phyloP scores from a whole-genome alignment of 2,329 filamentous ascomycete species.

The Paecilomyces variotii region DNA sequence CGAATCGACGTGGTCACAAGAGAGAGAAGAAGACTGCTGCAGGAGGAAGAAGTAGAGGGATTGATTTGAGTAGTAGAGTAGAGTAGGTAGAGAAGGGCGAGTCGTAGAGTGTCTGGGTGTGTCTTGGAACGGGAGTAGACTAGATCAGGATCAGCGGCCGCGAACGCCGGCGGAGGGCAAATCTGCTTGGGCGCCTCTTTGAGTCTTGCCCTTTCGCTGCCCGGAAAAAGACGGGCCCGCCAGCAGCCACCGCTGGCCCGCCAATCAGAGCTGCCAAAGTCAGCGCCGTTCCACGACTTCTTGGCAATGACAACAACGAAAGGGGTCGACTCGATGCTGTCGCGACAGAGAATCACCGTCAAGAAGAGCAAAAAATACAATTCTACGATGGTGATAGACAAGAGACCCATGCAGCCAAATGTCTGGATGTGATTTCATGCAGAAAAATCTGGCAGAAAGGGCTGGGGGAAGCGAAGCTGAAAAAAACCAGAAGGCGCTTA shows the following conservation, averaged over 20 bases:
- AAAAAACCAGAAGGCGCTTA: not conserved
- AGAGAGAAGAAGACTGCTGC: slow-evolving; percentile 3
- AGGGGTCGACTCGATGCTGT: not conserved
- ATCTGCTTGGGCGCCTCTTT: not conserved
- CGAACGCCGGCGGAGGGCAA: not conserved
- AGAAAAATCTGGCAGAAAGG: not conserved
- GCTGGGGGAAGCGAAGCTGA: not conserved
- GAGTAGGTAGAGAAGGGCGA: not conserved
- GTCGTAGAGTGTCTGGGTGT: not conserved
- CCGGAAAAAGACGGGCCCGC: slow-evolving; percentile 10
- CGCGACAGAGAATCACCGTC: not conserved
- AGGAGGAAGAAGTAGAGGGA: not conserved
- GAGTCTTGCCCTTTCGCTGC: not conserved
- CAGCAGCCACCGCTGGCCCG: not conserved
- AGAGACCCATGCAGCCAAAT: no score
- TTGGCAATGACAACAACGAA: not conserved
- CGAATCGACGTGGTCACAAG: slow-evolving; percentile 2
- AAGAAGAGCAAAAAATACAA: not conserved
- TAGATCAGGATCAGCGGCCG: not conserved
- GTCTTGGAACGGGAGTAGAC: not conserved
- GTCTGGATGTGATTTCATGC: not conserved
- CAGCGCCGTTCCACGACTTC: not conserved
- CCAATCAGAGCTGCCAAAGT: not conserved
- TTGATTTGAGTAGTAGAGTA: not conserved
- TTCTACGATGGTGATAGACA: no score